Evolutionary conservation across 2,329 filamentous ascomycete genomes (phyloP).

Genomic region (Didymella pomorum): DNA sequence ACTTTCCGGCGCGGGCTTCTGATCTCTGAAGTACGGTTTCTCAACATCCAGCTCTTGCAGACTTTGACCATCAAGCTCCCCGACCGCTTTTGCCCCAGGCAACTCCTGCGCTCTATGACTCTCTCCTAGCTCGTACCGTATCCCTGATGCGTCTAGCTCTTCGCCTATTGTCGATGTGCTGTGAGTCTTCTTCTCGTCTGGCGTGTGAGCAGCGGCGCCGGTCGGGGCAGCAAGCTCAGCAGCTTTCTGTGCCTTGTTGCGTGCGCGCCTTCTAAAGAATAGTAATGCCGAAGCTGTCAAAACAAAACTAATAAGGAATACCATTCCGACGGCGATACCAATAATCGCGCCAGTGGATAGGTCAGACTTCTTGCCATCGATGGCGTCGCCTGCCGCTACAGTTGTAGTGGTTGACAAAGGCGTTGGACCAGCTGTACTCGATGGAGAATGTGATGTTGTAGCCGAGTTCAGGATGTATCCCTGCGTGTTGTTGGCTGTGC

Average conservation of each 20-base stretch:
- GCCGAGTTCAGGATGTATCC: background rate
- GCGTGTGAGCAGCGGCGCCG: background rate
- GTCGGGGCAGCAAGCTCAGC: slow-evolving; percentile 17
- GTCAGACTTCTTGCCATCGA: background rate
- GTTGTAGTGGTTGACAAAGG: background rate
- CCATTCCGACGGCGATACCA: slow-evolving; percentile 20
- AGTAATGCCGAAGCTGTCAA: slow-evolving; percentile 12
- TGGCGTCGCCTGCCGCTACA: background rate
- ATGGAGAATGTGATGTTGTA: background rate
- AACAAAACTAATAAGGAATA: slow-evolving; percentile 12
- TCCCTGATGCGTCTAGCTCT: slow-evolving; percentile 20
- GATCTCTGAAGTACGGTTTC: slow-evolving; percentile 13
- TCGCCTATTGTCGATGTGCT: slow-evolving; percentile 20
- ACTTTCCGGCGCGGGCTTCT: slow-evolving; percentile 14
- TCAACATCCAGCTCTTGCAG: slow-evolving; percentile 14
- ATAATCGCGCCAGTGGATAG: slow-evolving; percentile 16
- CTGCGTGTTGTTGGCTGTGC: slow-evolving; percentile 23
- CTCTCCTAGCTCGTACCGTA: slow-evolving; percentile 20
- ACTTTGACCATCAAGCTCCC: slow-evolving; percentile 10
- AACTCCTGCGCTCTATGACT: slow-evolving; percentile 19
- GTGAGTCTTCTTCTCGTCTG: slow-evolving; percentile 8
- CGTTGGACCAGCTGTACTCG: background rate
- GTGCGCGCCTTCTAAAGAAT: slow-evolving; percentile 23
- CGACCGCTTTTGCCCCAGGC: background rate
- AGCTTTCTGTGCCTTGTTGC: slow-evolving; percentile 23